phyloP scores from a whole-genome alignment of 177 flowering plant species.

The Telopea speciosissima region DNA sequence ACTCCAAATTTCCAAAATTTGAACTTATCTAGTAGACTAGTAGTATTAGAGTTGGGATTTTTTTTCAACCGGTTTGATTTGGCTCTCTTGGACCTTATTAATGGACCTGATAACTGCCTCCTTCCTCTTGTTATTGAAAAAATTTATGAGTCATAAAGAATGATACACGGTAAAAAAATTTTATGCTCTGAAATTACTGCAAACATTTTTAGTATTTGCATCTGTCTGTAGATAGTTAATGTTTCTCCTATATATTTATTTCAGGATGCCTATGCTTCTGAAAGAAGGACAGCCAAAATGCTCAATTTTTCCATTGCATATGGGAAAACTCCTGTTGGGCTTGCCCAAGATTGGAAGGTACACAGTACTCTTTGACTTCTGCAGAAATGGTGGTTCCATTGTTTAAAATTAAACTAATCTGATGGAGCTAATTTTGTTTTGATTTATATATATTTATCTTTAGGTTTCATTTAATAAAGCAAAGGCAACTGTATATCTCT shows the following conservation, averaged over 20 bases:
- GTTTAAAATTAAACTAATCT: background rate
- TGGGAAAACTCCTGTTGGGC: slow-evolving; percentile 90
- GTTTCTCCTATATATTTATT: background rate
- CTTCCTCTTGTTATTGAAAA: too few species aligned
- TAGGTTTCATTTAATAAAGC: slow-evolving; percentile 92
- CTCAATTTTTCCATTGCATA: slow-evolving; percentile 98
- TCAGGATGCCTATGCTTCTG: slow-evolving; percentile 95
- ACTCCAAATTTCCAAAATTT: background rate
- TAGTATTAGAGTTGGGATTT: background rate
- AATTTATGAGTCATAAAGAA: too few species aligned
- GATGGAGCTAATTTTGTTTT: background rate
- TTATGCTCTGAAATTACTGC: background rate
- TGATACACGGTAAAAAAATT: too few species aligned
- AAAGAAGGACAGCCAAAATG: slow-evolving; percentile 99
- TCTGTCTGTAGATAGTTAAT: background rate
- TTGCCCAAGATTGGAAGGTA: slow-evolving; percentile 97
- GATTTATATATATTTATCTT: slow-evolving; percentile 6
- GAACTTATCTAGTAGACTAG: too few species aligned
- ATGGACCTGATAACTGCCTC: too few species aligned
- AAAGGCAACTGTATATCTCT: slow-evolving; percentile 66
- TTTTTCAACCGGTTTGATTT: too few species aligned
- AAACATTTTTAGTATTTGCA: background rate
- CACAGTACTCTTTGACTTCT: background rate
- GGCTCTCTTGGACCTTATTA: too few species aligned
- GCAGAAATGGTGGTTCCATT: background rate